Conservation (phyloP, 495 filamentous ascomycete genomes). For the Penicillium pancosmium region DNA sequence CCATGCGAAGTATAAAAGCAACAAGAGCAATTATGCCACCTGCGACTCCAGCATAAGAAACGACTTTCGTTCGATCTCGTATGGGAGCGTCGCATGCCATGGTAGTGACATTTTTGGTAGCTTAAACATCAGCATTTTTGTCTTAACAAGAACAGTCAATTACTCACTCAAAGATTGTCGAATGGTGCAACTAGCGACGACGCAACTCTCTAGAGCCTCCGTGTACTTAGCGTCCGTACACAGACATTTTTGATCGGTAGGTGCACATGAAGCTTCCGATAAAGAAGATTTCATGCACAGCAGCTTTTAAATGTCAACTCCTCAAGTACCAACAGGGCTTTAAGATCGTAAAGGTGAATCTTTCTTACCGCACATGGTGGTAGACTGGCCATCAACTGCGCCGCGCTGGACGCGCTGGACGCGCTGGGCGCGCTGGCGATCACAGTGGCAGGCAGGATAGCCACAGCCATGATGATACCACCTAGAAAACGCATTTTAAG, state of each 20-base stretch:
- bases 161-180: constrained; percentile 29
- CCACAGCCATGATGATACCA: constrained; percentile 5
- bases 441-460: constrained; percentile 7
- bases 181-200: constrained; percentile 26
- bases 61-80: constrained; percentile 26
- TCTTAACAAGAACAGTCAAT: constrained; percentile 1
- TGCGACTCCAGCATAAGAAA: constrained; percentile 27
- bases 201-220: constrained; percentile 21
- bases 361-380: constrained; percentile 24
- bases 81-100: constrained; percentile 31
- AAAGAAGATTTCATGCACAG: constrained; percentile 27
- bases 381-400: constrained; percentile 13
- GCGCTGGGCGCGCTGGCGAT: constrained; percentile 10
- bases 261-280: constrained; percentile 25
- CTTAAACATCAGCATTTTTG: constrained; percentile 4
- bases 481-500: constrained; percentile 17
- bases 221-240: constrained; percentile 28
- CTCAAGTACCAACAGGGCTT: no score
- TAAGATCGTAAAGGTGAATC: no score
- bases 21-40: constrained; percentile 30
- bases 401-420: neutral
- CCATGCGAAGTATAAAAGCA: constrained; percentile 31
- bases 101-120: constrained; percentile 39
- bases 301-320: constrained; percentile 21
- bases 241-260: constrained; percentile 30